Conservation (phyloP, 768 basidiomycete species). For the Psilocybe cyanescens region DNA sequence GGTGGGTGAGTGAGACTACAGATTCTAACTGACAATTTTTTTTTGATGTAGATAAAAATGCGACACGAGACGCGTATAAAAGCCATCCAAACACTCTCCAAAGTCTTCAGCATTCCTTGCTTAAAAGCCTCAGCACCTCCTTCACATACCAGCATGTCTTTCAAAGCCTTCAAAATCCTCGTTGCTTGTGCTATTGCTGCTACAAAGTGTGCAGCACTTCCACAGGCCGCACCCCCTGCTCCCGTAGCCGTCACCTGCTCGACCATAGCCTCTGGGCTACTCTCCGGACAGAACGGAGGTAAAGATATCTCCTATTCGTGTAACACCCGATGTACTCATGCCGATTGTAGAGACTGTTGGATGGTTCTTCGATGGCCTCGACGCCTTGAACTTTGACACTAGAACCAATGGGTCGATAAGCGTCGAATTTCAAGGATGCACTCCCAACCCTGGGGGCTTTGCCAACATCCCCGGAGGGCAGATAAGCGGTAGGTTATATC, state of each 20-base stretch:
- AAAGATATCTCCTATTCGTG: no score
- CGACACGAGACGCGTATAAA: neutral
- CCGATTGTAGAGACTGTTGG: constrained; percentile 1
- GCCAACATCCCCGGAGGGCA: constrained; percentile 6
- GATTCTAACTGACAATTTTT: no score
- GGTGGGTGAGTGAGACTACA: neutral
- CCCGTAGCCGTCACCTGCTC: constrained; percentile 1
- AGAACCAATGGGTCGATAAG: constrained; percentile 1
- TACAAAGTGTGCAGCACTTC: neutral
- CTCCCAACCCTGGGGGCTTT: constrained; percentile 7
- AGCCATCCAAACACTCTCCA: neutral
- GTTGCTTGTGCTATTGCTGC: neutral
- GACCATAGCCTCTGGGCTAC: constrained; percentile 5
- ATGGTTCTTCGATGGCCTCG: constrained; percentile 9
- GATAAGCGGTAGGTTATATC: neutral
- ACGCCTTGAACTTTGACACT: constrained; percentile 6
- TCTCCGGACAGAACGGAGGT: constrained; percentile 8
- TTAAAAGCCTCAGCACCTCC: neutral
- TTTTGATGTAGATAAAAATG: neutral
- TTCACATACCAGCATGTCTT: neutral
- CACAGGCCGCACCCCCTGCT: constrained; percentile 2
- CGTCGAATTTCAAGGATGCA: constrained; percentile 10
- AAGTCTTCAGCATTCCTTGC: neutral
- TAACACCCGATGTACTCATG: no score
- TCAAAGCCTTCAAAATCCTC: neutral